phyloP scores from a whole-genome alignment of 352 stramenopile genomes.

The Lagenidium sp. region DNA sequence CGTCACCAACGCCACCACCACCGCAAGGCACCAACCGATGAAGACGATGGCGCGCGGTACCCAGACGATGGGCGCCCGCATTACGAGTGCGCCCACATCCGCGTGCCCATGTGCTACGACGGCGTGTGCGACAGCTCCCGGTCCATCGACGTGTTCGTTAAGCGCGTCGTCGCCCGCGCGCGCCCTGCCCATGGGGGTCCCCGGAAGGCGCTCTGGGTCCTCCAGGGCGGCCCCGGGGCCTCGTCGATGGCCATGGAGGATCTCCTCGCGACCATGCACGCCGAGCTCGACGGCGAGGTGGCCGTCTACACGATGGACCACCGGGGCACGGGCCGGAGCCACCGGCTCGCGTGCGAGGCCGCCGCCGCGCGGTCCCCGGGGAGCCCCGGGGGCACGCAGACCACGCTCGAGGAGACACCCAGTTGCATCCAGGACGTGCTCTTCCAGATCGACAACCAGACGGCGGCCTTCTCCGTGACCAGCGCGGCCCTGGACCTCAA shows the following conservation, averaged over 20 bases:
- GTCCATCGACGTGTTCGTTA: slow-evolving; percentile 31
- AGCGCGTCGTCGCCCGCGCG: slow-evolving; percentile 26
- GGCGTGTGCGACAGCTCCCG: slow-evolving; percentile 16
- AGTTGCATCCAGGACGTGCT: slow-evolving; percentile 60
- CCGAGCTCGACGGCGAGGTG: slow-evolving; percentile 32
- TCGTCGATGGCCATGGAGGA: slow-evolving; percentile 63
- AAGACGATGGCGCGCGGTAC: no score
- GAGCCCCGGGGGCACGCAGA: slow-evolving; percentile 37
- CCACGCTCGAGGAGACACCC: slow-evolving; percentile 44
- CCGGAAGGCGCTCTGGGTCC: slow-evolving; percentile 51
- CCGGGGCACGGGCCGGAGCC: slow-evolving; percentile 46
- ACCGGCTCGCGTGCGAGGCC: slow-evolving; percentile 42
- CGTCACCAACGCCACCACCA: no score
- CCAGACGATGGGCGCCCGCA: no score
- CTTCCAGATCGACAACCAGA: slow-evolving; percentile 71
- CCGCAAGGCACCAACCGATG: no score
- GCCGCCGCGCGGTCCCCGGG: slow-evolving; percentile 33
- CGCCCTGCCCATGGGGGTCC: background rate
- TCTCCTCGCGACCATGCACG: slow-evolving; percentile 50
- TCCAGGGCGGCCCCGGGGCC: slow-evolving; percentile 58
- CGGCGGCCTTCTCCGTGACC: slow-evolving; percentile 58
- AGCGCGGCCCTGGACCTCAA: slow-evolving; percentile 58
- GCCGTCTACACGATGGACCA: slow-evolving; percentile 70
- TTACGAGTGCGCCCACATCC: slow-evolving; percentile 23
- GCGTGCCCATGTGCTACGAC: slow-evolving; percentile 21